Percentiles rank a stretch among this genome's conserved stretches.
These are phyloP conservation scores for Camellia sinensis DNA, from an alignment of 148 eudicot genomes.

Conservation along the genomic window DNA sequence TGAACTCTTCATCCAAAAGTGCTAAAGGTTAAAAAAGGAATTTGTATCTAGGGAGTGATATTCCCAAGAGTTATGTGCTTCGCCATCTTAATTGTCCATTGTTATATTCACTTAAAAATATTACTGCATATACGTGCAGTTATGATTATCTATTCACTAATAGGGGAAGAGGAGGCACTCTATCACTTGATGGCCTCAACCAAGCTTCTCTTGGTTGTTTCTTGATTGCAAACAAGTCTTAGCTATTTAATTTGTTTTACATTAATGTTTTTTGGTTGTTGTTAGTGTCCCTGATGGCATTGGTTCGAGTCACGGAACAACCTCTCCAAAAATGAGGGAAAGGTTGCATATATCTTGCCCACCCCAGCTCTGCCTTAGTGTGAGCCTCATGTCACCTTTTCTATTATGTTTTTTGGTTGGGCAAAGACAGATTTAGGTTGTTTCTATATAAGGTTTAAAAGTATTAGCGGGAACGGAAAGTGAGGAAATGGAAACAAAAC, in stretches of 20 bases:
- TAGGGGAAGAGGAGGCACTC: too few relatives aligned
- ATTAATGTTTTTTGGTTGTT: not conserved
- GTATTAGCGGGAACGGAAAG: not conserved
- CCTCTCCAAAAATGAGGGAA: too few relatives aligned
- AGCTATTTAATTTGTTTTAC: not conserved
- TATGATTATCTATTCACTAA: too few relatives aligned
- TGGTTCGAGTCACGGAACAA: too few relatives aligned
- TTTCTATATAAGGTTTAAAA: not conserved
- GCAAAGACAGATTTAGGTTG: not conserved
- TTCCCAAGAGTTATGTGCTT: too few relatives aligned
- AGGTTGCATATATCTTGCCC: too few relatives aligned
- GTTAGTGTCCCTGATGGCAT: too few relatives aligned
- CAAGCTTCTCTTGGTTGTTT: not conserved
- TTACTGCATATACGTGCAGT: too few relatives aligned
- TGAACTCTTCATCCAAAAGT: not conserved
- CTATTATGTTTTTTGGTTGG: not conserved
- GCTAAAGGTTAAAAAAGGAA: not conserved
- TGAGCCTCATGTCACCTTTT: not conserved
- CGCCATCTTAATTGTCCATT: not conserved
- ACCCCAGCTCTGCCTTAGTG: too few relatives aligned
- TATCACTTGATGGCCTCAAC: too few relatives aligned
- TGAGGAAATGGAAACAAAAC: not conserved
- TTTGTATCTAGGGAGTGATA: not conserved
- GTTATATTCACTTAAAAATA: too few relatives aligned
- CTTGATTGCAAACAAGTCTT: not conserved